phyloP scores from a whole-genome alignment of 805 yeast species.

The Saccharomycopsis sp. region DNA sequence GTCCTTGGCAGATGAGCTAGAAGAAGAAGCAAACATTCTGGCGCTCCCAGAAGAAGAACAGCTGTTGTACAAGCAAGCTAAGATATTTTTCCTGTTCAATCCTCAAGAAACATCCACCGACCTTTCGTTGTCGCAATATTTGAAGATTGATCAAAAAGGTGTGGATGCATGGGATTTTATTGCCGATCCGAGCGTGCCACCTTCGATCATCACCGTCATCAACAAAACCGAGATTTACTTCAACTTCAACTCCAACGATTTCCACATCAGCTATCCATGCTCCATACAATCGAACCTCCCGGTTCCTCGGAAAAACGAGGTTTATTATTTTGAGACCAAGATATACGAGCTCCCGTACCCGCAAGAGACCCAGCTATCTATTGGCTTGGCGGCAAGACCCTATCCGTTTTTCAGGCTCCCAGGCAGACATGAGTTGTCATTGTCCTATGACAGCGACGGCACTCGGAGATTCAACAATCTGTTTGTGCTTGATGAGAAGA shows the following conservation, averaged over 20 bases:
- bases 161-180: constrained; percentile 82
- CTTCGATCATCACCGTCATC: constrained; percentile 49
- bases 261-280: constrained; percentile 40
- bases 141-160: constrained; percentile 77
- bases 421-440: constrained; percentile 78
- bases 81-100: constrained; percentile 29
- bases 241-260: constrained; percentile 27
- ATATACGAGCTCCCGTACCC: constrained; percentile 62
- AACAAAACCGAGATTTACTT: constrained; percentile 50
- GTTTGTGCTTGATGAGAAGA: constrained; percentile 36
- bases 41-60: constrained; percentile 27
- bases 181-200: constrained; percentile 38
- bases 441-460: constrained; percentile 85
- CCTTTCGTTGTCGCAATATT: constrained; percentile 43
- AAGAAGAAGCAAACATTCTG: constrained; percentile 16
- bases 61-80: constrained; percentile 33
- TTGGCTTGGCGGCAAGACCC: constrained; percentile 80
- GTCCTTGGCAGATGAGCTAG: constrained; percentile 20
- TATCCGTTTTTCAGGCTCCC: constrained; percentile 92
- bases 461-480: constrained; percentile 73
- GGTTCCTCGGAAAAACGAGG: constrained; percentile 71
- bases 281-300: constrained; percentile 78
- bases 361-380: constrained; percentile 42
- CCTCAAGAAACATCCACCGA: constrained; percentile 38
- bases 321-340: constrained; percentile 83